Conservation (phyloP, 441 rosid genomes). For the Oxalis stricta region DNA sequence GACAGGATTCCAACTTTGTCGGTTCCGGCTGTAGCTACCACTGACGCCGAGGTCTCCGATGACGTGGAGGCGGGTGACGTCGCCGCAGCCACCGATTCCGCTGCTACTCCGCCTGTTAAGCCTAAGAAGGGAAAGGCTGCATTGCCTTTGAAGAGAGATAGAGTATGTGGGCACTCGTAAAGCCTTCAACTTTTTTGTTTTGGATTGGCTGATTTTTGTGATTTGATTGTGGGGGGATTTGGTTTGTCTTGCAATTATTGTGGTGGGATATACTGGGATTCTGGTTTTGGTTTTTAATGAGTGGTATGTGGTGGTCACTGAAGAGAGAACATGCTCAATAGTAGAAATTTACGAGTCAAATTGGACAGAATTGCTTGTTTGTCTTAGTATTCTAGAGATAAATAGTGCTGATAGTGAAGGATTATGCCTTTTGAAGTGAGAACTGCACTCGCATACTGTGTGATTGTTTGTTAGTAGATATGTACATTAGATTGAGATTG, state of each 20-base stretch:
- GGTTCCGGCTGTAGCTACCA: conserved; percentile 39
- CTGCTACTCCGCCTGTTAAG: conserved; percentile 34
- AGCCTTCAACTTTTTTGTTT: neutral
- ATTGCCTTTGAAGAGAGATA: conserved; percentile 72
- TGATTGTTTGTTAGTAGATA: neutral
- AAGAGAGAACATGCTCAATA: neutral
- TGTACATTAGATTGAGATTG: neutral
- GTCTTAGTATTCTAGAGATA: no score
- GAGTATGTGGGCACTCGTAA: conserved; percentile 31
- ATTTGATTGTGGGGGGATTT: conserved; percentile 6
- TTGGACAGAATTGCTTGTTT: no score
- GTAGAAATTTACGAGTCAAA: no score
- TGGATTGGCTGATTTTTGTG: neutral
- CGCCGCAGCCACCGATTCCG: conserved; percentile 20
- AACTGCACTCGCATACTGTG: no score
- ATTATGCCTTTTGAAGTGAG: neutral
- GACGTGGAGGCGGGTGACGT: conserved; percentile 24
- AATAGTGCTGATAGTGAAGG: no score
- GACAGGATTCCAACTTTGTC: conserved; percentile 13
- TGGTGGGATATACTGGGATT: no score
- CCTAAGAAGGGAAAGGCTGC: conserved; percentile 90
- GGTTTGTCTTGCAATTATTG: no score
- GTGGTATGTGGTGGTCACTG: neutral
- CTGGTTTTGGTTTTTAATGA: neutral
- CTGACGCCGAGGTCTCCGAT: conserved; percentile 47